These are phyloP conservation scores for Tulasnella calospora DNA, from an alignment of 768 basidiomycete genomes.

Conservation along the genomic window DNA sequence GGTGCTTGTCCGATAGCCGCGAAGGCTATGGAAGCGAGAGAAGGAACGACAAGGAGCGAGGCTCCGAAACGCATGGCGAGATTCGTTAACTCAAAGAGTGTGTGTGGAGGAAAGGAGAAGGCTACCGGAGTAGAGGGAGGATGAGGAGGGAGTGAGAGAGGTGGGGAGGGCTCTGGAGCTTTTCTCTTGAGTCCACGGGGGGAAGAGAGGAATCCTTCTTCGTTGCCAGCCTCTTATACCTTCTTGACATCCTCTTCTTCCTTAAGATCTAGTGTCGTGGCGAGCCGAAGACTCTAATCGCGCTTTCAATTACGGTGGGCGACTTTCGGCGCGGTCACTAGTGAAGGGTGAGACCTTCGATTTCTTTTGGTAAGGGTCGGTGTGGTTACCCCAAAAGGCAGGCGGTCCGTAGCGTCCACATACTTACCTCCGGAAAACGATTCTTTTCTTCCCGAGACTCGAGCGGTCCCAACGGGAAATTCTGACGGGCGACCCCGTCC, in stretches of 20 bases:
- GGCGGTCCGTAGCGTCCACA: neutral
- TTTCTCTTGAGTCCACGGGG: slow-evolving; percentile 7
- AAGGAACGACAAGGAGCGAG: slow-evolving; percentile 5
- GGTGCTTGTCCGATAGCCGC: slow-evolving; percentile 27
- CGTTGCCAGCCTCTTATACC: slow-evolving; percentile 1
- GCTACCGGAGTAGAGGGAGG: neutral
- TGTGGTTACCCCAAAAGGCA: neutral
- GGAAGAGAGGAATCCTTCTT: neutral
- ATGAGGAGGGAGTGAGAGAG: neutral
- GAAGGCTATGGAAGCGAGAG: slow-evolving; percentile 10
- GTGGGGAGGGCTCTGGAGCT: slow-evolving; percentile 1
- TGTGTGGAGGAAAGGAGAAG: neutral
- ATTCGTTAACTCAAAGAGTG: slow-evolving; percentile 2
- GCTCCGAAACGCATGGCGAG: slow-evolving; percentile 4
- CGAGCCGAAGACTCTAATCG: neutral
- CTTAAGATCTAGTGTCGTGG: neutral
- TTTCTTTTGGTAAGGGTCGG: neutral
- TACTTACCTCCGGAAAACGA: neutral
- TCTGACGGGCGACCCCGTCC: neutral
- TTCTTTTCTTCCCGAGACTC: slow-evolving; percentile 7
- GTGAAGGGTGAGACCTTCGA: neutral
- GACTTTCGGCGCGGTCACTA: neutral
- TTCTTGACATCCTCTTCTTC: slow-evolving; percentile 1
- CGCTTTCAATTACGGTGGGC: neutral
- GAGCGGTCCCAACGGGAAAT: neutral